Percentiles rank a stretch among this genome's conserved stretches.
Evolutionary conservation across 2,329 filamentous ascomycete genomes (phyloP).

Genomic region (Trichoderma arundinaceum): DNA sequence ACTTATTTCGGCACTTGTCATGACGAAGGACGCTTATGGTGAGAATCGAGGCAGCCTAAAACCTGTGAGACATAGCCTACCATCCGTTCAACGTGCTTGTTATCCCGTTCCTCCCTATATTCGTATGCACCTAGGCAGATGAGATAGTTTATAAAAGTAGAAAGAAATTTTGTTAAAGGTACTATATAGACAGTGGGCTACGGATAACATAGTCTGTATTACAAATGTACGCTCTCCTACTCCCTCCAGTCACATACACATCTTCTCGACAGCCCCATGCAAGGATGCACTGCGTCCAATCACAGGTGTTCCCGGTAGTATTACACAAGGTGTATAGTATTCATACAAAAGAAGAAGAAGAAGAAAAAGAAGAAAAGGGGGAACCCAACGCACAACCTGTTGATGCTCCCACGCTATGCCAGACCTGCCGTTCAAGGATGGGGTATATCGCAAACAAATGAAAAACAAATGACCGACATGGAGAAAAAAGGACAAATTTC

Average conservation of each 20-base stretch:
- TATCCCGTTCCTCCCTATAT: too few relatives aligned
- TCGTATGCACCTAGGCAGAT: too few relatives aligned
- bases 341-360: slow-evolving; percentile 10
- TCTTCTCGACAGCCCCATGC: not conserved
- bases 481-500: not conserved
- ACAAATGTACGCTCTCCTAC: too few relatives aligned
- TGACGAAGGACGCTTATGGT: too few relatives aligned
- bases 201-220: too few relatives aligned
- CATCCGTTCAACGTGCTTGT: too few relatives aligned
- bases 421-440: slow-evolving; percentile 29
- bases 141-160: too few relatives aligned
- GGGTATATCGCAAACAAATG: slow-evolving; percentile 28
- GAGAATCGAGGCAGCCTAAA: too few relatives aligned
- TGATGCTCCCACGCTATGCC: slow-evolving; percentile 30
- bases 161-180: too few relatives aligned
- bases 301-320: not conserved
- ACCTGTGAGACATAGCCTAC: too few relatives aligned
- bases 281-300: not conserved
- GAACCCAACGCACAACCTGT: slow-evolving; percentile 30
- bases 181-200: too few relatives aligned
- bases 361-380: slow-evolving; percentile 24
- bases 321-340: slow-evolving; percentile 17
- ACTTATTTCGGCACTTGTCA: too few relatives aligned
- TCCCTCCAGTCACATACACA: not conserved
- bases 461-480: slow-evolving; percentile 7